Evolutionary conservation across 2,329 filamentous ascomycete genomes (phyloP), one percentile per base, ranked within the genome.

Genomic region (Colletotrichum salicis): DNA sequence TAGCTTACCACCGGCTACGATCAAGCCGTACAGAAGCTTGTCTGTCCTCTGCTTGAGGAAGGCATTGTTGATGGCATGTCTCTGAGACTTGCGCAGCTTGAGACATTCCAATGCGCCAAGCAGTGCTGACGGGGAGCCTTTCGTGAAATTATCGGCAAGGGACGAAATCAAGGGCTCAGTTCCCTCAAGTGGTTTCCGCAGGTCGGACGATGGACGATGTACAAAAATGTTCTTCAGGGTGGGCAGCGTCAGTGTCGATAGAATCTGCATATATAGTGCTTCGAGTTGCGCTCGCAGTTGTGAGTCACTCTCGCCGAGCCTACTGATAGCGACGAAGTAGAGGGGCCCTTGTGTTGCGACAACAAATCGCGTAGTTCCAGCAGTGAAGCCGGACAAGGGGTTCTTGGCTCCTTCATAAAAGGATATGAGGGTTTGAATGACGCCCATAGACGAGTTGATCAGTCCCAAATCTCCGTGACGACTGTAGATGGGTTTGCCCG

Each of bases 401-500:
- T 97, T 94, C 67, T 93, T 89, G 10, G 92, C 89, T 57, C 91
- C 91, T 79, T 97, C 93, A 79, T 97, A 98, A 80, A 98, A 98
- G 1, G 96, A 98, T 73, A 99, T 97, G 76, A 99, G 96, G 55
- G 96, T 99, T 80, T 98, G 96, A 2, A 98, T 92, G 22, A 99
- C 92, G 52, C 96, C 96, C 80, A 98, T 96, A 77, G 96, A 98
- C 62, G 93, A 93, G 77, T 97, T 97, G 79, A 98, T 94, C 55
- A 98, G 85, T 66, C 92, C 91, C 75, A 97, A 88, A 76, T 98
- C 94, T 52, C 97, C 96, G 79, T 99, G 96, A 60, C 97, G 90
- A 78, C 95, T 98, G 87, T 96, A 99, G 60, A 99, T 97, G 12
- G 96, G 97, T 80, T 99, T 99, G 24, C 96, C 96, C 11, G 97